These are phyloP conservation scores for Bertia moriformis DNA, from an alignment of 2,329 filamentous ascomycete genomes.

Conservation along the genomic window DNA sequence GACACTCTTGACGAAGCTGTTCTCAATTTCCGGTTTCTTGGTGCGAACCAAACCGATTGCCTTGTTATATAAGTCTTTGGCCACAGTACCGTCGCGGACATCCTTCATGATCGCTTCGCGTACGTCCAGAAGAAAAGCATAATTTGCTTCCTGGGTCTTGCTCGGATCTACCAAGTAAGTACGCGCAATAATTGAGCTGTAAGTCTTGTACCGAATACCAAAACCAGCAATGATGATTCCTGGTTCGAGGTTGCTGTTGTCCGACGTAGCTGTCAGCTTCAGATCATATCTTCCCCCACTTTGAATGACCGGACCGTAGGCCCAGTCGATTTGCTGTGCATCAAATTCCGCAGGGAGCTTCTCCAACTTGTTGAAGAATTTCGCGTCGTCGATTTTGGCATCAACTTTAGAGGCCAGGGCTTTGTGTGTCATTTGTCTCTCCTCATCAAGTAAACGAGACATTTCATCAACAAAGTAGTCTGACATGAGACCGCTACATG, in stretches of 20 bases:
- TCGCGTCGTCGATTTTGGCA: slow-evolving; percentile 79
- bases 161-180: slow-evolving; percentile 96
- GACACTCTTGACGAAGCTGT: slow-evolving; percentile 84
- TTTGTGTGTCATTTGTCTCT: slow-evolving; percentile 92
- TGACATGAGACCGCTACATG: slow-evolving; percentile 85
- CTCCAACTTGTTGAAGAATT: slow-evolving; percentile 74
- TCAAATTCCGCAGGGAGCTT: slow-evolving; percentile 84
- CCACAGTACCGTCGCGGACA: slow-evolving; percentile 69
- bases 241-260: slow-evolving; percentile 70
- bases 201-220: slow-evolving; percentile 88
- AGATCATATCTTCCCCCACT: slow-evolving; percentile 93
- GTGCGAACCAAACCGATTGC: slow-evolving; percentile 65
- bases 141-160: slow-evolving; percentile 86
- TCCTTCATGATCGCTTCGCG: slow-evolving; percentile 82
- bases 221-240: slow-evolving; percentile 88
- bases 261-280: slow-evolving; percentile 62
- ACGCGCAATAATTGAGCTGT: slow-evolving; percentile 79
- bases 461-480: slow-evolving; percentile 97
- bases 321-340: slow-evolving; percentile 81
- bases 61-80: slow-evolving; percentile 85
- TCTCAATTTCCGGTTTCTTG: slow-evolving; percentile 90
- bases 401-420: slow-evolving; percentile 75
- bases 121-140: slow-evolving; percentile 71
- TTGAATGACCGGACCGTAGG: slow-evolving; percentile 77
- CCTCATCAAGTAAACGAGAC: slow-evolving; percentile 86